phyloP scores from a whole-genome alignment of 768 basidiomycete species.

The Strobilomyces echinocephalus region DNA sequence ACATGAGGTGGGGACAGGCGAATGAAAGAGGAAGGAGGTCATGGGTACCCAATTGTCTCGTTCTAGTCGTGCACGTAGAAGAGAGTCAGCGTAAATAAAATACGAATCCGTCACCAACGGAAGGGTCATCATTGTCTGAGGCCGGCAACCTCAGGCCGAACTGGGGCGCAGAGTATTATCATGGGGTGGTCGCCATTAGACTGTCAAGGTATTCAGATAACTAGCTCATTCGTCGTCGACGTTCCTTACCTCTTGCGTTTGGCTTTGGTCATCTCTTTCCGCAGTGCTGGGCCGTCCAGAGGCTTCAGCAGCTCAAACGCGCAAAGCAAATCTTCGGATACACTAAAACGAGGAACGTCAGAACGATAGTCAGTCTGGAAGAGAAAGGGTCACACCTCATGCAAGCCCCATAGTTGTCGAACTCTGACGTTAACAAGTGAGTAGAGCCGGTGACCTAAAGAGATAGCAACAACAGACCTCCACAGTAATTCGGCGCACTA shows the following conservation, averaged over 20 bases:
- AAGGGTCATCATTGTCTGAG: conserved; percentile 7
- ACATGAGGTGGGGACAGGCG: conserved; percentile 16
- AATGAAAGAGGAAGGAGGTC: conserved; percentile 15
- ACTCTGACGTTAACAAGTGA: conserved; percentile 49
- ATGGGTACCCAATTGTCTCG: conserved; percentile 26
- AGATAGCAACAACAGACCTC: conserved; percentile 55
- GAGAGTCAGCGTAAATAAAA: conserved; percentile 18
- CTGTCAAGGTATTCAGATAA: conserved; percentile 12
- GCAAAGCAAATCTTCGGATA: conserved; percentile 94
- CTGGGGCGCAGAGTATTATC: conserved; percentile 5
- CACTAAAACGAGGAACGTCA: conserved; percentile 42
- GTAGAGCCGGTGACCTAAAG: conserved; percentile 2
- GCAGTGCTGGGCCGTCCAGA: conserved; percentile 86
- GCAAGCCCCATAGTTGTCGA: conserved; percentile 92
- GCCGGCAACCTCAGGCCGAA: conserved; percentile 4
- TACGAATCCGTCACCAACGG: conserved; percentile 12
- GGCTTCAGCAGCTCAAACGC: conserved; percentile 98
- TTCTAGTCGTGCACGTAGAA: conserved; percentile 24
- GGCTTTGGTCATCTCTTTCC: conserved; percentile 98
- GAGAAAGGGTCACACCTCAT: conserved; percentile 61
- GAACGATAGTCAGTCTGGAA: conserved; percentile 2
- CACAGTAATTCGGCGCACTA: conserved; percentile 95
- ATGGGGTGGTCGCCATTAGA: conserved; percentile 33
- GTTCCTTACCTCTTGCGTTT: conserved; percentile 85
- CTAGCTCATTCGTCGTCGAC: neutral